Base-by-base conservation (phyloP, 139 green algal genomes). In the Chlorella ohadii region DNA sequence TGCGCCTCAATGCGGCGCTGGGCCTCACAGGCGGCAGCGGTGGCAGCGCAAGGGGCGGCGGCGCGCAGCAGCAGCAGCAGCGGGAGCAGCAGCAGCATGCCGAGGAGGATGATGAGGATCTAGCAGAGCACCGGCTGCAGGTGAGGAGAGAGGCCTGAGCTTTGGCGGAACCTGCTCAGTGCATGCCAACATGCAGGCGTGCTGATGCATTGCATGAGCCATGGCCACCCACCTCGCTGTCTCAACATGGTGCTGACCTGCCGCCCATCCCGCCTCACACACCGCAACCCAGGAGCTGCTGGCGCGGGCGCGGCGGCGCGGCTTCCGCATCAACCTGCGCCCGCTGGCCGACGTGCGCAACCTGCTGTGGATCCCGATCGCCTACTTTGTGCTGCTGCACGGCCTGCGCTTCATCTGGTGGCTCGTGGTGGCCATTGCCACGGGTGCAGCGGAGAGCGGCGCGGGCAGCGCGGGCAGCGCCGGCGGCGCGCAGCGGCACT, bases 301-400 rank as follows among this genome's bases (percentile, higher is more conserved):
- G 47, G 61, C 79, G 16, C 74, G 66, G 66, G 44, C 85, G 22
- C 80, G 89, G 68, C 61, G 81, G 41, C 85, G 85, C 13, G 67
- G 81, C 25, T 92, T 76, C 85, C 90, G 92, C 34, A 64, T 97
- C 36, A 96, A 98, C 87, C 85, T 97, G 85, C 85, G 94, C 7
- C 75, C 84, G 16, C 83, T 97, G n/a, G 94, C 91, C 1, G 94
- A 98, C 82, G 28, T 92, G 63, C 91, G 94, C 78, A 87, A 73
- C 47, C 84, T 96, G 25, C 77, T 33, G 0, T 95, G 90, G 92
- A 80, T 94, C 57, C 65, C 75, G 0, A 15, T 91, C 17, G 73
- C 23, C 1, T 84, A 89, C 65, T 31, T 80, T 36, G 75, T 91
- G 81, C 6, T 84, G 3, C 15, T 67, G 16, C 74, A 72, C 33